Evolutionary conservation across 768 basidiomycete genomes (phyloP), one percentile per base, ranked within the genome.

Genomic region (Asterophora parasitica): DNA sequence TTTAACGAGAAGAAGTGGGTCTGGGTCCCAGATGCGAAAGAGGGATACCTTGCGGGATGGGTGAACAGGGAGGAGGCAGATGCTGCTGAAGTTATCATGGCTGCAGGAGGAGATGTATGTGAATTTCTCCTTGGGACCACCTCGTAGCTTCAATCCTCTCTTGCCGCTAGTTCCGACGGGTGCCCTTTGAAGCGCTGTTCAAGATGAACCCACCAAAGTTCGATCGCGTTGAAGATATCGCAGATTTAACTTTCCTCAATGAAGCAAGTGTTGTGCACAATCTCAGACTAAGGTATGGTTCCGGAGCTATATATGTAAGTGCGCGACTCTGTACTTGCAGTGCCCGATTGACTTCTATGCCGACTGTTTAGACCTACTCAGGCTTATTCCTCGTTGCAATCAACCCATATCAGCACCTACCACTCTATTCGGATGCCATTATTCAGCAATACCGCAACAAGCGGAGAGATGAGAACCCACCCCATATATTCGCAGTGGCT

Each of bases 131-230:
- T 52, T 38, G 30, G 16, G 48, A n/a, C 4, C 16, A 16, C 12
- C 8, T 13, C 19, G 15, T 35, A 13, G 12, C 36, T 27, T 39
- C 28, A 44, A 36, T 39, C n/a, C n/a, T 31, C 44, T 1, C 23
- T 12, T 36, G 12, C 37, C 0, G n/a, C 40, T 36, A 68, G 65
- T 61, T 68, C 54, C 65, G 68, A 39, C 65, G 61, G 55, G 78
- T 95, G 4, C 85, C 88, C 12, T 76, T 92, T 53, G 86, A 91
- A 54, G 79, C 83, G 16, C 67, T 96, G 33, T 89, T 85, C 60
- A 94, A 94, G 74, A 95, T 95, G 93, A 97, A 97, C 61, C 94
- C 94, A 19, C 94, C 94, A 37, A 96, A 97, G 68, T 99, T 98
- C 65, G 94, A 98, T 71, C 81, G 92, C 27, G 94, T 94, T 4